Evolutionary conservation across 2,329 filamentous ascomycete species (phyloP).

Genomic region (Claviceps fusiformis): DNA sequence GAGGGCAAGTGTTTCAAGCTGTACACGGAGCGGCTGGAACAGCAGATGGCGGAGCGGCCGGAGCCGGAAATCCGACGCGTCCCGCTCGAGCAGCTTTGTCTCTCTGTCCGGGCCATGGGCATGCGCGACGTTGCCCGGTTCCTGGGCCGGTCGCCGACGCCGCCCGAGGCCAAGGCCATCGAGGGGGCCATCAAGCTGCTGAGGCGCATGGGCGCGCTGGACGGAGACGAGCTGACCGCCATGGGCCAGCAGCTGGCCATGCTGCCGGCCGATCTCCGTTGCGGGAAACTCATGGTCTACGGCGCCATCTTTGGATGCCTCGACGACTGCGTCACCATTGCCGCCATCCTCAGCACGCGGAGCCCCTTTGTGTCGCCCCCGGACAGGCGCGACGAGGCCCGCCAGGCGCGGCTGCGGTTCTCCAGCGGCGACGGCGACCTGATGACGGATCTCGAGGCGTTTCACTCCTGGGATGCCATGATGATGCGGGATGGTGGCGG

Average conservation of each 20-base stretch:
- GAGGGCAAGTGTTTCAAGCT: constrained; percentile 91
- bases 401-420: constrained; percentile 62
- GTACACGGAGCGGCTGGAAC: constrained; percentile 75
- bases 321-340: constrained; percentile 76
- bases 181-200: constrained; percentile 72
- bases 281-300: constrained; percentile 90
- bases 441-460: constrained; percentile 73
- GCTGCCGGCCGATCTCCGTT: constrained; percentile 85
- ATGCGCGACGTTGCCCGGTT: constrained; percentile 70
- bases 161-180: constrained; percentile 73
- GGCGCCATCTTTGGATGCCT: constrained; percentile 88
- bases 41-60: constrained; percentile 73
- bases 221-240: constrained; percentile 75
- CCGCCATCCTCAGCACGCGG: constrained; percentile 79
- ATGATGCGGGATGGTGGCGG: constrained; percentile 31
- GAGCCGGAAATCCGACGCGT: constrained; percentile 91
- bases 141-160: constrained; percentile 74
- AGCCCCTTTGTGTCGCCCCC: constrained; percentile 78
- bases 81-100: constrained; percentile 82
- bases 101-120: constrained; percentile 92
- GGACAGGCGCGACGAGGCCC: constrained; percentile 70
- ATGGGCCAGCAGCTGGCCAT: constrained; percentile 87
- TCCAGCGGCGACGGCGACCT: constrained; percentile 71
- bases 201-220: constrained; percentile 74
- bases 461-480: constrained; percentile 66